Conservation (phyloP, 768 basidiomycete species). For the Lactarius pseudohatsudake region DNA sequence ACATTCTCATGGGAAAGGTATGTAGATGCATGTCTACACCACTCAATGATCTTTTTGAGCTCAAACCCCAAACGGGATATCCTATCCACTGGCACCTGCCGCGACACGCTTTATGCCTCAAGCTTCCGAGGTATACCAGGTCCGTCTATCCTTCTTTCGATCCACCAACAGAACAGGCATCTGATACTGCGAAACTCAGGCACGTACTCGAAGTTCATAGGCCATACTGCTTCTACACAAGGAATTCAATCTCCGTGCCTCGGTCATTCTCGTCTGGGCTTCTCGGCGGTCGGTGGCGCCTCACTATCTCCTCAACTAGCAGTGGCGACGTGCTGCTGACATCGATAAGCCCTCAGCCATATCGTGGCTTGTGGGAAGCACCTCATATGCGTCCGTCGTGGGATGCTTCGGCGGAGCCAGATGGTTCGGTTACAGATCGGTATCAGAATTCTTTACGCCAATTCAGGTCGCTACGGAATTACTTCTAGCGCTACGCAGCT, state of each 20-base stretch:
- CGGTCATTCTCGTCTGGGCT: neutral
- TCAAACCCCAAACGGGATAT: neutral
- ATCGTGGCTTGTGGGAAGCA: neutral
- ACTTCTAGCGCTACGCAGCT: neutral
- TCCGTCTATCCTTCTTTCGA: neutral
- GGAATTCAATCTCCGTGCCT: neutral
- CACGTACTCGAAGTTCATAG: neutral
- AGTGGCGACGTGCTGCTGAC: neutral
- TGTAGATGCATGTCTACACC: neutral
- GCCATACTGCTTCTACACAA: neutral
- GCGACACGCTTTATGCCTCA: neutral
- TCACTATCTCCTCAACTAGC: neutral
- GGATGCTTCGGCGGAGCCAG: neutral
- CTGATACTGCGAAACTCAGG: neutral
- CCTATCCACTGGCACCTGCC: neutral
- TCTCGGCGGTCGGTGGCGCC: neutral
- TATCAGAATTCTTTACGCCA: neutral
- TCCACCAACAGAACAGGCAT: neutral
- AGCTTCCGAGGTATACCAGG: neutral
- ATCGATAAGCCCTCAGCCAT: neutral
- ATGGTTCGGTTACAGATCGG: neutral
- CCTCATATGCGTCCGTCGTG: too few relatives aligned
- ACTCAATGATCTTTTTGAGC: neutral
- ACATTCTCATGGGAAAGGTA: neutral
- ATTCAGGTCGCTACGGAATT: neutral